These are phyloP conservation scores for Colletotrichum aenigma DNA, from an alignment of 2,329 filamentous ascomycete genomes.

Conservation along the genomic window DNA sequence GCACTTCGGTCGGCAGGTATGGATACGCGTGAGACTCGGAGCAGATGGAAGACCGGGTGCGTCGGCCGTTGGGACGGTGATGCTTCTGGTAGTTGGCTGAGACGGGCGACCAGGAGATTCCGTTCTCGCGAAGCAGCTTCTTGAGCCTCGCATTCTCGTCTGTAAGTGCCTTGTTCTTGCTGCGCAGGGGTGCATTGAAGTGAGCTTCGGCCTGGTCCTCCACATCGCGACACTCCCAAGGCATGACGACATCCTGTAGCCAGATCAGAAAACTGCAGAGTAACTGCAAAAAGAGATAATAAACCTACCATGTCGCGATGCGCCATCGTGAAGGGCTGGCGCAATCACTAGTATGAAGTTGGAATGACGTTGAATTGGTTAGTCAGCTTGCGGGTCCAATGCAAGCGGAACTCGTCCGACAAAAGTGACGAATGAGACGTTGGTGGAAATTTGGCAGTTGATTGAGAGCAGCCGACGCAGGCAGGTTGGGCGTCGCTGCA, in stretches of 20 bases:
- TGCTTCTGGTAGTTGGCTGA: slow-evolving; percentile 31
- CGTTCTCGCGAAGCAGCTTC: slow-evolving; percentile 54
- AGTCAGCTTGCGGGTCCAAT: not conserved
- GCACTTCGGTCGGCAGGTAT: slow-evolving; percentile 55
- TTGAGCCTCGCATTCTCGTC: slow-evolving; percentile 57
- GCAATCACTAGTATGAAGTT: not conserved
- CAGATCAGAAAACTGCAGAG: not conserved
- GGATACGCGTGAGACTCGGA: slow-evolving; percentile 32
- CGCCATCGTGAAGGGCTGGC: not conserved
- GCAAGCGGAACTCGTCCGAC: not conserved
- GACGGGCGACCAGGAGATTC: slow-evolving; percentile 53
- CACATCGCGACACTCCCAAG: slow-evolving; percentile 58
- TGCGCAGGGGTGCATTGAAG: slow-evolving; percentile 54
- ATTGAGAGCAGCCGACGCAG: not conserved
- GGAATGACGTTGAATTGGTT: not conserved
- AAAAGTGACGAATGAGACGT: not conserved
- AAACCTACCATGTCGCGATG: slow-evolving; percentile 5
- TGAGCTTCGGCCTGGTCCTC: slow-evolving; percentile 52
- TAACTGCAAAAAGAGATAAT: not conserved
- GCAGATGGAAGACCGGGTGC: slow-evolving; percentile 28
- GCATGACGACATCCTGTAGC: slow-evolving; percentile 33
- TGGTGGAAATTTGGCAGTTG: not conserved
- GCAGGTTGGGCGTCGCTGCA: not conserved
- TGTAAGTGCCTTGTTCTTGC: slow-evolving; percentile 46
- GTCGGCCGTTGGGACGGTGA: slow-evolving; percentile 21